These are phyloP conservation scores for Venturia pyrina DNA, from an alignment of 2,329 filamentous ascomycete species.

Conservation along the genomic window DNA sequence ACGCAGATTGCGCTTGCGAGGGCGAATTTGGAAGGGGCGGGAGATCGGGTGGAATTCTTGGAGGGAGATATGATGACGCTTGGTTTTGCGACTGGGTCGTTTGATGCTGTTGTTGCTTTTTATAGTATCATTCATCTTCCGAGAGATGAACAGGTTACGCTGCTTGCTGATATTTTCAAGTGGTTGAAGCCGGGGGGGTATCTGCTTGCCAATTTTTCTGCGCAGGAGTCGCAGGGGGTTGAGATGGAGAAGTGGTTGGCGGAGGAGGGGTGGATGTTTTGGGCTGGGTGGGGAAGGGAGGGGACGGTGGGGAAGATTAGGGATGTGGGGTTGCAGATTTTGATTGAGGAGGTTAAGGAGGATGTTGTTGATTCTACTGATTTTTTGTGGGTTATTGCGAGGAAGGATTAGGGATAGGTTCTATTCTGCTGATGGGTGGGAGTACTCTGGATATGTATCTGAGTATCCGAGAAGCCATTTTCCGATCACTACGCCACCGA, in stretches of 20 bases:
- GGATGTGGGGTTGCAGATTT: conserved; percentile 17
- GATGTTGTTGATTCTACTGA: conserved; percentile 18
- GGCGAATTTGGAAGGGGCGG: conserved; percentile 15
- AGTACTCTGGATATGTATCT: conserved; percentile 8
- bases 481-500: conserved; percentile 2
- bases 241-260: conserved; percentile 24
- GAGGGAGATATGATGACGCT: conserved; percentile 35
- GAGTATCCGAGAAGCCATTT: conserved; percentile 7
- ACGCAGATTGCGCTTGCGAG: conserved; percentile 29
- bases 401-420: conserved; percentile 13
- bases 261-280: conserved; percentile 27
- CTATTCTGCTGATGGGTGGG: background rate
- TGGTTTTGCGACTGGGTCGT: conserved; percentile 22
- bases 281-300: conserved; percentile 30
- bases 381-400: conserved; percentile 24
- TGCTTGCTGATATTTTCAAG: conserved; percentile 33
- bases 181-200: conserved; percentile 45
- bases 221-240: conserved; percentile 15
- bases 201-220: conserved; percentile 40
- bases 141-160: conserved; percentile 36
- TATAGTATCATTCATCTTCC: conserved; percentile 49
- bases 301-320: conserved; percentile 16
- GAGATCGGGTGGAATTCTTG: conserved; percentile 20
- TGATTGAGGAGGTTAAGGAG: conserved; percentile 16
- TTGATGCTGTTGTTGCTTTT: conserved; percentile 43